Evolutionary conservation across 2,329 filamentous ascomycete species (phyloP), one percentile per base, ranked within the genome.

Genomic region (Myrmaecium sp.): DNA sequence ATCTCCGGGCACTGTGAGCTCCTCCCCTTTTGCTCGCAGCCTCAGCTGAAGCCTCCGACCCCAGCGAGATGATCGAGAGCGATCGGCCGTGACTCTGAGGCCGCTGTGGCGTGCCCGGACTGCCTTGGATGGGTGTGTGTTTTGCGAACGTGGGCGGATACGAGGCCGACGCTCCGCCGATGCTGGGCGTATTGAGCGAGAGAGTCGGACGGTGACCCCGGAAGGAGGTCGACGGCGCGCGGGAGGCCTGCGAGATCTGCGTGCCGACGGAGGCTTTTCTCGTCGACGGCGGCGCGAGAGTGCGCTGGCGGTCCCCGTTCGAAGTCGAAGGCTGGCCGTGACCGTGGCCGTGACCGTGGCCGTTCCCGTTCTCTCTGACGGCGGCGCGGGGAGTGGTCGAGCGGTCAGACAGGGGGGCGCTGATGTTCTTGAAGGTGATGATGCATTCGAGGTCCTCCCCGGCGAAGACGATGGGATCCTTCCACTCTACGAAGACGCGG

Each of bases 371-470:
- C n/a, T n/a, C n/a, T 23, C 22, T 28, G 21, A 26, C 14, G 25
- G 25, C 30, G n/a, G 37, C 11, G 41, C 33, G 11, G 46, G 40
- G 23, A 42, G 44, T 5, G 34, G 31, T 26, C 46, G 44, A 5
- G 34, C 43, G 38, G 31, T 46, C 43, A 36, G 36, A 35, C 13
- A 44, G 36, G n/a, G 69, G 64, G 35, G 44, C 51, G 16, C 66
- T 60, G 26, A 84, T 66, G 50, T 98, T 98, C 56, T 78, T 86
- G 58, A 98, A 98, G 26, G 81, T 94, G 51, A 98, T 92, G 39
- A 75, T 83, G 56, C 89, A 95, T 57, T 84, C 80, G 46, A 95
- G 69, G 46, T 93, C 78, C 62, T 98, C 89, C 54, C 89, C 89
- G 30, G 89, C 81, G 57, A 95, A 98, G 43, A 98, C 81, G 34